These are phyloP conservation scores for Withania somnifera DNA, from an alignment of 305 asterid genomes.

Conservation along the genomic window DNA sequence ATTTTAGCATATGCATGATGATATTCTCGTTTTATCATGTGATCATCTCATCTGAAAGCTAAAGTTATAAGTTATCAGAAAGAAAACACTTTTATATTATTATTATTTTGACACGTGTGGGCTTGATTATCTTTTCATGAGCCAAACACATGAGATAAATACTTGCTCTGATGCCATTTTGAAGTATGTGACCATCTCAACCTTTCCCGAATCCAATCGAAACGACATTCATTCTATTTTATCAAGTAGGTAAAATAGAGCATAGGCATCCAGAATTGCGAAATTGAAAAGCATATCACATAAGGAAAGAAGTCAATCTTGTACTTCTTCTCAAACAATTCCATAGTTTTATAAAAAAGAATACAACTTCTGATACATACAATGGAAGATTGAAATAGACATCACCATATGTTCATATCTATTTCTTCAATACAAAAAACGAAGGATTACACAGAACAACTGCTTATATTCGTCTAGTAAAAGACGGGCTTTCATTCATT, in stretches of 20 bases:
- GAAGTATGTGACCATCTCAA: slow-evolving; percentile 10
- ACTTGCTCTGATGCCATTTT: background rate
- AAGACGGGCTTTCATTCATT: background rate
- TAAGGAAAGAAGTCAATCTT: slow-evolving; percentile 61
- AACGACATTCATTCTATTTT: too few species aligned
- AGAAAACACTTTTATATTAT: background rate
- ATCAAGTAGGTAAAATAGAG: too few species aligned
- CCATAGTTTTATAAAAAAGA: slow-evolving; percentile 57
- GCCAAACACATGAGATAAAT: background rate
- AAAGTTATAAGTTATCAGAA: background rate
- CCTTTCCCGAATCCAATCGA: too few species aligned
- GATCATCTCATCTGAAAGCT: background rate
- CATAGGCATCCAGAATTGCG: slow-evolving; percentile 70
- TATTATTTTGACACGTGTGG: background rate
- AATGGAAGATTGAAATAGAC: background rate
- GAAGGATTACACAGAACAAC: background rate
- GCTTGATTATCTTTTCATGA: background rate
- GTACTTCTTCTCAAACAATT: slow-evolving; percentile 90
- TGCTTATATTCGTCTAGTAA: background rate
- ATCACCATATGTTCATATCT: background rate
- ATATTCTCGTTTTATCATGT: background rate
- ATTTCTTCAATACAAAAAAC: background rate
- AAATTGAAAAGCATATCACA: slow-evolving; percentile 68
- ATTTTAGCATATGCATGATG: background rate
- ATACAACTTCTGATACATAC: slow-evolving; percentile 42